Evolutionary conservation across 2,329 filamentous ascomycete species (phyloP).

Genomic region (Trichocomaceae sp.): DNA sequence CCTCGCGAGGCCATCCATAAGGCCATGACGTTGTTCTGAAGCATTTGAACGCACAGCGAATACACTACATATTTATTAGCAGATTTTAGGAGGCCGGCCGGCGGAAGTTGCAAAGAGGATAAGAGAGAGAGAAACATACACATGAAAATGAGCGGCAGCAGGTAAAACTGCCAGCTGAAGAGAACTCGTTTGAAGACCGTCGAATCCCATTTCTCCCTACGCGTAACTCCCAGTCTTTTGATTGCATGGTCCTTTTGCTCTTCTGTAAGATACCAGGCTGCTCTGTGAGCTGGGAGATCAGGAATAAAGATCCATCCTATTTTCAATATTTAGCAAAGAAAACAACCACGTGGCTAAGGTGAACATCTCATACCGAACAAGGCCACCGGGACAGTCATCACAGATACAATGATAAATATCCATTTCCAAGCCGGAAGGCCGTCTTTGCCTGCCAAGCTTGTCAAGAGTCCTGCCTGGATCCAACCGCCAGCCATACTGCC

Average conservation of each 20-base stretch:
- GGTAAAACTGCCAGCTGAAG: slow-evolving; percentile 43
- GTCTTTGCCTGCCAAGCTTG: slow-evolving; percentile 30
- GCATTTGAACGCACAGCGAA: slow-evolving; percentile 39
- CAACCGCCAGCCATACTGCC: slow-evolving; percentile 40
- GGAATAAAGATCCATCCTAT: slow-evolving; percentile 42
- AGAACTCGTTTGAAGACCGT: slow-evolving; percentile 30
- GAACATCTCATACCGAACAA: slow-evolving; percentile 50
- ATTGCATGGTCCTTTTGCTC: slow-evolving; percentile 32
- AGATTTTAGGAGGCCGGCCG: neutral
- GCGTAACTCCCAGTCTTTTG: slow-evolving; percentile 29
- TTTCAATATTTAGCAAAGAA: slow-evolving; percentile 1
- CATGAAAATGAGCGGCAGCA: slow-evolving; percentile 43
- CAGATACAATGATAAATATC: slow-evolving; percentile 48
- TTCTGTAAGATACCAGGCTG: slow-evolving; percentile 35
- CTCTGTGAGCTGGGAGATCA: slow-evolving; percentile 36
- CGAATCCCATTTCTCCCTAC: slow-evolving; percentile 22
- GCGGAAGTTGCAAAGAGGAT: no score
- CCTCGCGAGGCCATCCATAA: slow-evolving; percentile 43
- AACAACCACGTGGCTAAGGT: slow-evolving; percentile 31
- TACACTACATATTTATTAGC: slow-evolving; percentile 26
- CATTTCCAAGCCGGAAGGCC: slow-evolving; percentile 42
- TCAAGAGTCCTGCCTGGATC: slow-evolving; percentile 29
- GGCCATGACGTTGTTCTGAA: slow-evolving; percentile 42
- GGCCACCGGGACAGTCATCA: slow-evolving; percentile 36
- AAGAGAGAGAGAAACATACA: slow-evolving; percentile 19